These are phyloP conservation scores for Podospora bellae-mahoneyi DNA, from an alignment of 495 filamentous ascomycete genomes.

Conservation along the genomic window DNA sequence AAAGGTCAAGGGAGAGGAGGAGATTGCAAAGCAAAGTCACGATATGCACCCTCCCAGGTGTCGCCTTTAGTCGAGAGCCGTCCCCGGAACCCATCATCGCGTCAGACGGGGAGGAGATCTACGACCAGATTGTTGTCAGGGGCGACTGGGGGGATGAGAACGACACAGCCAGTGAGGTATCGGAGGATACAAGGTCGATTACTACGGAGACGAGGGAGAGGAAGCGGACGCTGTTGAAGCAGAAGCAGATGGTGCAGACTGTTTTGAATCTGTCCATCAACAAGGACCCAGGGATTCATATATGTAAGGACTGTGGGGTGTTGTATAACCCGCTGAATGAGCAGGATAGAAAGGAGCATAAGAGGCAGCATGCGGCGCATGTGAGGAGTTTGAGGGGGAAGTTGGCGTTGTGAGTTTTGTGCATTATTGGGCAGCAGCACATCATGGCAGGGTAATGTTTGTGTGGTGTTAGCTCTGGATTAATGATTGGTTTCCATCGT, in stretches of 20 bases:
- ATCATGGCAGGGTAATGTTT: not conserved
- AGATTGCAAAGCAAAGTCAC: not conserved
- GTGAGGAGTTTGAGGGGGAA: conserved; percentile 9
- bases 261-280: conserved; percentile 40
- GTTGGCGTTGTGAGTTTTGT: not conserved
- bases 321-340: conserved; percentile 48
- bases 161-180: not conserved
- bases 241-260: conserved; percentile 39
- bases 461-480: not conserved
- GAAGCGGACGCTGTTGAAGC: conserved; percentile 12
- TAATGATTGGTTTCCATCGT: not conserved
- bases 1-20: conserved; percentile 3
- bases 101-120: not conserved
- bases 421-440: not conserved
- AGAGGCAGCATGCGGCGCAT: conserved; percentile 35
- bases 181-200: not conserved
- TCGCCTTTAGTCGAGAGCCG: not conserved
- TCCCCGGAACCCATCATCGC: not conserved
- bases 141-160: not conserved
- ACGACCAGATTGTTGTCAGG: not conserved
- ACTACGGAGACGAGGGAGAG: conserved; percentile 9
- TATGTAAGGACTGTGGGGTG: conserved; percentile 46
- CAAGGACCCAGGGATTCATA: conserved; percentile 37
- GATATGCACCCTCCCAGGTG: not conserved
- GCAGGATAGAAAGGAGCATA: conserved; percentile 45